A percentile compares a stretch with the other conserved stretches of the same genome.
These are phyloP conservation scores for Blastocystis sp. DNA, from an alignment of 352 stramenopile species.

Conservation along the genomic window DNA sequence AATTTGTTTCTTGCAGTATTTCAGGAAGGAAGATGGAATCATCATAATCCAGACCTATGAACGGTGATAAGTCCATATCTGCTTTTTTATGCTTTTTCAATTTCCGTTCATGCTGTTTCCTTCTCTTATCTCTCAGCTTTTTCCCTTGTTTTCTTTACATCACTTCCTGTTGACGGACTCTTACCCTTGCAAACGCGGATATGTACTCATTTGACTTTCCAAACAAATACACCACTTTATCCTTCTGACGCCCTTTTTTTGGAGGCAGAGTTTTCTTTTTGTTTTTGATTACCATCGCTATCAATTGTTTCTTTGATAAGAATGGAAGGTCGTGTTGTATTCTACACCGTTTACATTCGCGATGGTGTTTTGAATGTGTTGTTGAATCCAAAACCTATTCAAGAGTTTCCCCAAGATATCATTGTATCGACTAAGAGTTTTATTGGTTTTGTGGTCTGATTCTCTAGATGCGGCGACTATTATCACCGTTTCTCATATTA, in stretches of 20 bases:
- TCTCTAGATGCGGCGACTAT: neutral
- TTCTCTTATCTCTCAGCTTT: conserved; percentile 5
- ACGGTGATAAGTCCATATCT: neutral
- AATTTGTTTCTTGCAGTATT: neutral
- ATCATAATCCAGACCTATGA: conserved; percentile 41
- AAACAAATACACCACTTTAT: neutral
- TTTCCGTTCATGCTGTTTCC: neutral
- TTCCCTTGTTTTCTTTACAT: conserved; percentile 31
- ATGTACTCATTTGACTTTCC: conserved; percentile 36
- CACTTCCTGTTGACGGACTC: neutral
- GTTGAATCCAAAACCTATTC: neutral
- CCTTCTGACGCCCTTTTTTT: neutral
- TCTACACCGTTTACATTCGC: neutral
- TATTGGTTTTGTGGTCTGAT: neutral
- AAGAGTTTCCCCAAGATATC: neutral
- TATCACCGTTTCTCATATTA: neutral
- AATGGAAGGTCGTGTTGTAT: neutral
- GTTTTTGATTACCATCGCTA: neutral
- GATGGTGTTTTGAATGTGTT: neutral
- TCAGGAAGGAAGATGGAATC: conserved; percentile 48
- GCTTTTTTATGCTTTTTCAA: neutral
- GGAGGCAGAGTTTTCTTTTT: neutral
- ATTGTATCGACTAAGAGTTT: neutral
- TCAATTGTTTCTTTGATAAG: neutral
- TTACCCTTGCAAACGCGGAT: conserved; percentile 34